Evolutionary conservation across 2,329 filamentous ascomycete species (phyloP), one percentile per base, ranked within the genome.

Genomic region (Diplodia intermedia): DNA sequence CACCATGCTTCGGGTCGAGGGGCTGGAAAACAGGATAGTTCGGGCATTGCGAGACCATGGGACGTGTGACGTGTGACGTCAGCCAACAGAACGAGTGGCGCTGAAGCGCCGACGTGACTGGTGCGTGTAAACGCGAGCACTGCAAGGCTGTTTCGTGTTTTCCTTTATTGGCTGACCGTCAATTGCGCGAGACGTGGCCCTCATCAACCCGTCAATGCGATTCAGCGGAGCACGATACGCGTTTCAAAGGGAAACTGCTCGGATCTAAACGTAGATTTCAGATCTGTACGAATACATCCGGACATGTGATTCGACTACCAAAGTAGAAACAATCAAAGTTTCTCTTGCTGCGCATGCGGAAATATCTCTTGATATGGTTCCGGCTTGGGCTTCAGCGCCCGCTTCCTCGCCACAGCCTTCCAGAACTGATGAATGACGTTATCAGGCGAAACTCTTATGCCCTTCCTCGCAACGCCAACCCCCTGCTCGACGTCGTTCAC

Each of bases 41-140:
- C n/a, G 31, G 47, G 38, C 60, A 47, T 31, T 63, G 47, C 29
- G 14, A 15, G 29, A 38, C 43, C 0, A 40, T 52, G 60, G 50
- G 29, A 63, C 60, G 43, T 63, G 47, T 63, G 60, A 63, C 60
- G 60, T 63, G 47, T 63, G 60, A 63, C 60, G 60, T 63, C 60
- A 63, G 29, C 40, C 26, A 40, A 4, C 43, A 23, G 31, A 29
- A 49, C 18, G 7, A 18, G 60, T 63, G 60, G 60, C 60, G 60
- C 60, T 38, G 23, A 52, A 52, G 31, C 33, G 11, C 14, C 31
- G 43, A 52, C 18, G 20, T 33, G 47, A 63, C 43, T 63, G 60
- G 60, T 23, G 60, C 40, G 26, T 36, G 26, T 9, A 47, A 20
- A n/a, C 14, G 15, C 8, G 56, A 62, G 33, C 57, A 62, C 26